Evolutionary conservation across 345 rosid genomes (phyloP).

Genomic region (Murraya koenigii): DNA sequence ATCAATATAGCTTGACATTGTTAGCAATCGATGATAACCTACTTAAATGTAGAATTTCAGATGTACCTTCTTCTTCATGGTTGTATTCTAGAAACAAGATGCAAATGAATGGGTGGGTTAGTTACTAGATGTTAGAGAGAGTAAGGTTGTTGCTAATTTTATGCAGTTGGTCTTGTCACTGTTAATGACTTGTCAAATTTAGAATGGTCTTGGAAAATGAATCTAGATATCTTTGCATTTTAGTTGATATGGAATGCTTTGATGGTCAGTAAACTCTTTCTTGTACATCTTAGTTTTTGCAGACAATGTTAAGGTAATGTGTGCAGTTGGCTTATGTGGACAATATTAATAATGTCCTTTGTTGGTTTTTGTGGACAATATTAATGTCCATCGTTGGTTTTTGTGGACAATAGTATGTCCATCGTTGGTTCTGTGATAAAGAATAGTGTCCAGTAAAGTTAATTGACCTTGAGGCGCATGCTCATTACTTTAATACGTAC

Average conservation of each 20-base stretch:
- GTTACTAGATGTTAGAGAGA: too few species aligned
- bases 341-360: background rate
- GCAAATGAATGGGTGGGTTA: background rate
- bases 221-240: background rate
- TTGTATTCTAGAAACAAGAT: background rate
- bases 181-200: background rate
- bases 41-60: background rate
- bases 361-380: too few species aligned
- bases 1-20: background rate
- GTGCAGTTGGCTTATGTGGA: background rate
- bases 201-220: conserved; percentile 1
- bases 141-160: background rate
- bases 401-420: background rate
- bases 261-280: background rate
- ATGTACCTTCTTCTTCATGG: background rate
- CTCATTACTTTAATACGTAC: background rate
- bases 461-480: background rate
- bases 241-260: background rate
- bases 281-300: background rate
- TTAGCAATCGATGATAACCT: background rate
- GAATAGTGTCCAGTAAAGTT: background rate
- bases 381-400: background rate
- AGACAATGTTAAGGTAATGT: background rate
- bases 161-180: background rate
- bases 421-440: background rate